phyloP scores from a whole-genome alignment of 345 rosid genomes.

The Salix dunnii region DNA sequence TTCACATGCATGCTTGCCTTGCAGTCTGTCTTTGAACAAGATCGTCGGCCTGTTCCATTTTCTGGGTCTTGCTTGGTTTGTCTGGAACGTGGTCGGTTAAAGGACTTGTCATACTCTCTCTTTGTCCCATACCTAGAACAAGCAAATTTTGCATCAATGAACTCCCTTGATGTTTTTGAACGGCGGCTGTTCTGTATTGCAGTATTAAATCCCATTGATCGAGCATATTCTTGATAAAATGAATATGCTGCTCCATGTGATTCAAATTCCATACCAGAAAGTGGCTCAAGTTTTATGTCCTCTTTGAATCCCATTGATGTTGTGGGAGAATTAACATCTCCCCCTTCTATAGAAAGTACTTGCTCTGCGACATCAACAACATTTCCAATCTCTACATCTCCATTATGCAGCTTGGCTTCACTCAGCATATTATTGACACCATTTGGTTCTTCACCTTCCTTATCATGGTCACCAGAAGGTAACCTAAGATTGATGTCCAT shows the following conservation, averaged over 20 bases:
- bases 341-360: conserved; percentile 34
- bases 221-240: conserved; percentile 67
- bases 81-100: conserved; percentile 49
- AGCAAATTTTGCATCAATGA: conserved; percentile 73
- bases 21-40: conserved; percentile 60
- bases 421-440: conserved; percentile 42
- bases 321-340: conserved; percentile 23
- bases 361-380: conserved; percentile 32
- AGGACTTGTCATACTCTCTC: conserved; percentile 59
- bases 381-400: conserved; percentile 31
- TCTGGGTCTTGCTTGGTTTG: conserved; percentile 60
- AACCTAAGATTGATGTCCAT: conserved; percentile 64
- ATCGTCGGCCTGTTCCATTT: conserved; percentile 48
- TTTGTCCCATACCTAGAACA: conserved; percentile 69
- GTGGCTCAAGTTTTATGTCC: conserved; percentile 53
- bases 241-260: conserved; percentile 57
- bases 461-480: conserved; percentile 65
- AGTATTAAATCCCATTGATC: conserved; percentile 64
- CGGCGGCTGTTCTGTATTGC: conserved; percentile 66
- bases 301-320: conserved; percentile 35
- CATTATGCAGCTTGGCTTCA: conserved; percentile 43
- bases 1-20: conserved; percentile 80
- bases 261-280: conserved; percentile 58
- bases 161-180: conserved; percentile 61
- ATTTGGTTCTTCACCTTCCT: conserved; percentile 46